Base-by-base conservation (phyloP, 108 stramenopile genomes). In the Fistulifera pelliculosa region DNA sequence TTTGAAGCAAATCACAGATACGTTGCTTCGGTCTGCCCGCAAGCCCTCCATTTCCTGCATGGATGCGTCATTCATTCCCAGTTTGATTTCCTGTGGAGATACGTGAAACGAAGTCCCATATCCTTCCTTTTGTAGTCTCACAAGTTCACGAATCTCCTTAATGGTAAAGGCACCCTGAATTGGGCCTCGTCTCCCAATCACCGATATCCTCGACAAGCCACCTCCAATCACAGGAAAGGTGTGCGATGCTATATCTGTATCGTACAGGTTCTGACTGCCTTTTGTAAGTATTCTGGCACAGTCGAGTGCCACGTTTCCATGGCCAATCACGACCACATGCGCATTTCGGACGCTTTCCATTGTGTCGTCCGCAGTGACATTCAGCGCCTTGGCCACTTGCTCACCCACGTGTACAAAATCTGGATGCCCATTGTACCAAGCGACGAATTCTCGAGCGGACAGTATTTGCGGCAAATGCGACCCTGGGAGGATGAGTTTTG, bases 261-360 rank as follows among this genome's bases (percentile, higher is more conserved):
- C 64, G 39, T 69, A 56, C 56, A 97, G 76, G 19, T 73, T 79
- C 4, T 60, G 50, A 25, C 68, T 64, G 26, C 83, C 81, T 74
- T 97, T 96, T 55, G 83, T 81, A 24, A 97, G 61, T 3, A 99
- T 70, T 7, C 97, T 75, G 3, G 93, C 96, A 58, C 91, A 93
- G 71, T 99, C 97, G 5, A 98, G 62, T 6, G 96, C 95, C 0
- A 98, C 97, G 62, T 99, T 98, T 13, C 99, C 99, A 25, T 97
- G 90, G 4, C 97, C 97, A 39, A 99, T 63, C 0, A 98, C 84
- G 0, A 92, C 96, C 1, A 86, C 85, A 28, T 65, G 26, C 10
- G 62, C 64, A 4, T 65, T 58, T 41, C 65, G 47, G 56, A 35
- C 52, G 1, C 19, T 16, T 16, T 64, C 27, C 39, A 2, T 39